Base-by-base conservation (phyloP, 140 eudicot species). In the Flaveria floridana region DNA sequence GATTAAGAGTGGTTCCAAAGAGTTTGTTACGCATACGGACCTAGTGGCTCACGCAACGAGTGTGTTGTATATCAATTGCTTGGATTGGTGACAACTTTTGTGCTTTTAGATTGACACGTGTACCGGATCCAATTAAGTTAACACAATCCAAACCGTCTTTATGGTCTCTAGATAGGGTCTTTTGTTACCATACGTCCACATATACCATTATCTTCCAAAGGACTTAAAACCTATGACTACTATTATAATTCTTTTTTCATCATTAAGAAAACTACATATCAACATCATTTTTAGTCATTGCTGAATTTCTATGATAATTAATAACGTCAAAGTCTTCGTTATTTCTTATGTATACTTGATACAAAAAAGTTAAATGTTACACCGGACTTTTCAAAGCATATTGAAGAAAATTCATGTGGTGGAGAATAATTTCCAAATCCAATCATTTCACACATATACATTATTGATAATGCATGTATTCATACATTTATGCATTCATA, bases 321-420 rank as follows among this genome's bases (percentile, higher is more conserved):
- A 28, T 28, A 14, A 28, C 13, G 68, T 63, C 46, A 63, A 63
- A 63, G 68, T 26, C 68, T 28, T 63, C 68, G 21, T 63, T 63
- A 56, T 56, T 56, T 19, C 25, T 16, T 55, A 55, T 55, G 62
- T 7, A 55, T 16, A 7, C 18, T 1, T 5, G 62, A 18, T 21
- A 58, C 11, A 25, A 10, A 21, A 58, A 21, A 23, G 37, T 21
- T 21, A 23, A 58, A 21, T 37, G 11, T 62, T 21, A 63, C 20
- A 61, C 30, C 42, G 67, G 47, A 63, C 68, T 63, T 63, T 63
- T 63, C 68, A 63, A 63, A 63, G 66, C 41, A 23, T 25, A 28
- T 11, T 11, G 39, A 59, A 59, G 66, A 59, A 59, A 59, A 59
- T 23, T 59, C 25, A 39, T 16, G 66, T 59, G 66, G 66, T 25